Base-by-base conservation (phyloP, 2,329 filamentous ascomycete genomes). In the Aspergillus niger region DNA sequence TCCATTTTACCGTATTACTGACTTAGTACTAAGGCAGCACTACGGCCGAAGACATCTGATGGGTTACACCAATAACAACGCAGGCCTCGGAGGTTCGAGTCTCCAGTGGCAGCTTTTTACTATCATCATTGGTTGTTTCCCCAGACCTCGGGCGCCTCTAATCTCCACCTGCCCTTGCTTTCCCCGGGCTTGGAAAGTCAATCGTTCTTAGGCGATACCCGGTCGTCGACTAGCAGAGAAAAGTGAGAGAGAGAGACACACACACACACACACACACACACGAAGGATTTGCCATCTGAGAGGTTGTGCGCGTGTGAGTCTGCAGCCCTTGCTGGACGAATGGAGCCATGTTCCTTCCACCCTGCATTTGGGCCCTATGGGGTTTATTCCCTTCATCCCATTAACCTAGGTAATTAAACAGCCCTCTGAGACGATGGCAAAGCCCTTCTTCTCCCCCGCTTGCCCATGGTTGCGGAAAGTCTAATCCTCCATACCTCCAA, bases 111-210 rank as follows among this genome's bases (percentile, higher is more conserved):
- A 26, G 24, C 20, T 28, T 6, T 3, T 5, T 1, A 8, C 8
- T 22, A 10, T 22, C n/a, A 1, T 55, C n/a, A 55, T 55, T 55
- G 52, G 52, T 30, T 28, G 10, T 22, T 32, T 55, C 39, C 39
- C 52, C 52, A 39, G 52, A 55, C 38, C 52, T 55, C 52, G 52
- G 39, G 52, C 52, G 52, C 52, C 11, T 47, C 17, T n/a, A 17
- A 24, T 20, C 52, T 28, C 51, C 51, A 54, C 51, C 24, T 20
- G 22, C 38, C 38, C 39, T 44, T 55, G 52, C 38, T 55, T 55
- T 55, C 52, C 52, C 52, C 52, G 36, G 52, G 38, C 39, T 44
- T 55, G 52, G 30, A 55, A 47, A 55, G 52, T 55, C 52, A 47
- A 55, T 55, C 52, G 38, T 24, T 44, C 15, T 47, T 55, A 55